Conservation (phyloP, 495 filamentous ascomycete genomes). For the Neurospora sp. region DNA sequence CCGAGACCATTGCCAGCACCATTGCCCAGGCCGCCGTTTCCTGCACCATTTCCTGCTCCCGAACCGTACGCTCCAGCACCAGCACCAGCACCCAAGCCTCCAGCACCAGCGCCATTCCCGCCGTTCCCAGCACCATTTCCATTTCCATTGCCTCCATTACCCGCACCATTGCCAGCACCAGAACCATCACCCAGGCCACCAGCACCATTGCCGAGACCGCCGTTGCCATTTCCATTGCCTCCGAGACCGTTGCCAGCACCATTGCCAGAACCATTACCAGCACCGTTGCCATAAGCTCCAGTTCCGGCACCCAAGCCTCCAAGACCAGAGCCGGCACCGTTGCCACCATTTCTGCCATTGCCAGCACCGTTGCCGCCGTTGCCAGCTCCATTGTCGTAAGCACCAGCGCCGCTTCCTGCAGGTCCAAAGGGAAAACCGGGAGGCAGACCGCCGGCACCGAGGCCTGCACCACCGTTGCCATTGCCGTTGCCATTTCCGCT, state of each 20-base stretch:
- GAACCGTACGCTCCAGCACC: neutral
- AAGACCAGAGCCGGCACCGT: neutral
- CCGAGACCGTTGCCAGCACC: conserved; percentile 3
- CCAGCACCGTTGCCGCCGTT: neutral
- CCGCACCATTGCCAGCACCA: neutral
- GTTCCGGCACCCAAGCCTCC: conserved; percentile 1
- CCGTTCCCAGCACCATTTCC: neutral
- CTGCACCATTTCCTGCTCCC: neutral
- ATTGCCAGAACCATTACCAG: neutral
- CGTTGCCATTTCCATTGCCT: conserved; percentile 1
- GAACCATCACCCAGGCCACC: neutral
- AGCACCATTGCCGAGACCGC: conserved; percentile 5
- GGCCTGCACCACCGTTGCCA: neutral
- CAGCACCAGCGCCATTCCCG: conserved; percentile 1
- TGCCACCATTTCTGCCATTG: neutral
- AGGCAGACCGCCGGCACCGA: neutral
- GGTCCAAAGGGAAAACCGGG: neutral
- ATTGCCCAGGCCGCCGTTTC: neutral
- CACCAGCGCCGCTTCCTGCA: neutral
- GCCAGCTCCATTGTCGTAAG: neutral
- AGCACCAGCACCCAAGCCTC: neutral
- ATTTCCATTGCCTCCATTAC: neutral
- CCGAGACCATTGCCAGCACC: conserved; percentile 3
- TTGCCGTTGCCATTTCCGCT: neutral
- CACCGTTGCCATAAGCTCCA: conserved; percentile 6